Evolutionary conservation across 2,329 filamentous ascomycete species (phyloP), one percentile per base, ranked within the genome.

Genomic region (Lasiodiplodia sp.): DNA sequence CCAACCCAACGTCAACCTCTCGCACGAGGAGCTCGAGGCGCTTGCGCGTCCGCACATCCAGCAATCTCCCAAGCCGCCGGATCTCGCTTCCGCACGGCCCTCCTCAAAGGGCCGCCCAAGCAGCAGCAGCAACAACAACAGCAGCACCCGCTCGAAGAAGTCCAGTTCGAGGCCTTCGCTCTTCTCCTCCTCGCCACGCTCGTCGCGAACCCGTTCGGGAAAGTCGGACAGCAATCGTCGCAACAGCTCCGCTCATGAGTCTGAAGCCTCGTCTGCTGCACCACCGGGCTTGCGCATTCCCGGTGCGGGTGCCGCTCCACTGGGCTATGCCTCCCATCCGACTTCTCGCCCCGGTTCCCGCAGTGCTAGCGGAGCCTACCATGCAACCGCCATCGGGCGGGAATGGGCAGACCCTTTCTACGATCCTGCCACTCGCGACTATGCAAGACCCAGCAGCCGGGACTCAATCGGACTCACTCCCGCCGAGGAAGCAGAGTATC

Each of bases 1-100:
- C 71, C 91, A 90, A 78, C 84, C 86, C 55, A 92, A 96, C 68
- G 92, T 97, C 68, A 91, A 90, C 77, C 86, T 98, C 71, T 93
- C 87, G 73, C 87, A 90, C 75, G 89, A 91, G 66, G 94, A 97
- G 79, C 84, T 97, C 73, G 91, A 90, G 70, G 94, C 93, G 68
- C 68, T 68, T 63, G 57, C 66, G 57, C 67, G 56, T 56, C 69
- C 64, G 71, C 72, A 71, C 71, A 74, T 71, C 71, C 75, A 75
- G 74, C 71, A 72, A 68, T 47, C 53, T 34, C 52, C 66, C 75
- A 47, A 31, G 37, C 53, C 66, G 70, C 56, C 70, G 52, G 72
- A 75, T 66, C 74, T 77, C 23, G 69, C 74, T 7, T 72, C 75
- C 44, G 75, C 77, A 58, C 77, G 78, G 53, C 67, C 72, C 16